Evolutionary conservation across 345 rosid genomes (phyloP), one percentile per base, ranked within the genome.

Genomic region (Bretschneidera sinensis): DNA sequence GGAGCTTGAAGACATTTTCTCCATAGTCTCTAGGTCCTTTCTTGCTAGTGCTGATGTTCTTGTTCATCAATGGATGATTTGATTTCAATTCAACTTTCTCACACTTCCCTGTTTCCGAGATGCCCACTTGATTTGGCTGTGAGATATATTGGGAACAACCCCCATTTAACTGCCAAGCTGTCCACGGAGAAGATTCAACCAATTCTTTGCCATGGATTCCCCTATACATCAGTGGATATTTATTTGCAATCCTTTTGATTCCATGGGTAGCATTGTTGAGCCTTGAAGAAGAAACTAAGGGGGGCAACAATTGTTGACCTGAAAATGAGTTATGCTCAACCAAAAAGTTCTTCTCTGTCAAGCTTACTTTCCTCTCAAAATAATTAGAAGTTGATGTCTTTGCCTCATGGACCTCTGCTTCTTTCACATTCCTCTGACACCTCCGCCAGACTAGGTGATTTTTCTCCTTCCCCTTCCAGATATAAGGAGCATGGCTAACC

Each of bases 391-490:
- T 45, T 21, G 53, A 47, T 48, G 45, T 70, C 7, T 35, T 57
- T n/a, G 14, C 22, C 56, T 48, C 55, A 58, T 7, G 13, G 18
- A 35, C 20, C 19, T 55, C n/a, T 54, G 43, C 25, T 52, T 55
- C 61, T 34, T 34, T 48, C n/a, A 18, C 54, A 47, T 13, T 67
- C 50, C 33, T 48, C 54, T 43, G 55, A 15, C 17, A 23, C 53
- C 43, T 67, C 55, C 18, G 53, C 54, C 55, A 31, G 28, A n/a
- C 47, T 60, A 48, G 48, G 21, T n/a, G 47, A 24, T 24, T 17
- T 13, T 17, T 34, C 59, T 33, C 59, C 55, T 60, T 54, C 49
- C 28, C n/a, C n/a, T n/a, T n/a, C n/a, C n/a, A n/a, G n/a, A n/a
- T n/a, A n/a, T n/a, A n/a, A n/a, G n/a, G n/a, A n/a, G n/a, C n/a